Percentiles rank a stretch among this genome's conserved stretches.
Evolutionary conservation across 495 filamentous ascomycete genomes (phyloP).

Genomic region (Jackrogersella multiformis): DNA sequence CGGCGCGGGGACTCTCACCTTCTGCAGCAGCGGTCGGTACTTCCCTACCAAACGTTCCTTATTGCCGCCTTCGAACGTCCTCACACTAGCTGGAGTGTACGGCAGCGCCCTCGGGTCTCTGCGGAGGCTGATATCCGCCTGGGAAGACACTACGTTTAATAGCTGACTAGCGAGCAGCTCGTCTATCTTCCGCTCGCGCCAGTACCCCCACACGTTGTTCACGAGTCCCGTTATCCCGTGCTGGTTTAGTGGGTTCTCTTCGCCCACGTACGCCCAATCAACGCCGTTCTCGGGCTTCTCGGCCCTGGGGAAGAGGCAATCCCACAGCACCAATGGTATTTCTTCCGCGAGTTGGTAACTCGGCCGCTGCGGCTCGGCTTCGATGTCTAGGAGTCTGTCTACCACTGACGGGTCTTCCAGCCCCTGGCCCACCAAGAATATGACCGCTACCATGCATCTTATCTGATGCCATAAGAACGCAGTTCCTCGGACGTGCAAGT

Average conservation of each 20-base stretch:
- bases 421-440: constrained; percentile 92
- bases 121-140: constrained; percentile 52
- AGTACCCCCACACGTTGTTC: constrained; percentile 78
- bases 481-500: constrained; percentile 85
- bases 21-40: constrained; percentile 78
- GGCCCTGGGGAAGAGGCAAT: constrained; percentile 80
- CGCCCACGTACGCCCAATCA: constrained; percentile 78
- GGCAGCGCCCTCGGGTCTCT: constrained; percentile 23
- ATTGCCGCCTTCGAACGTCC: constrained; percentile 77
- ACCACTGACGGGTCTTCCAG: constrained; percentile 80
- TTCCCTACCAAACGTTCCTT: constrained; percentile 64
- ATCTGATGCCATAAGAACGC: constrained; percentile 99
- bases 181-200: constrained; percentile 87
- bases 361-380: constrained; percentile 74
- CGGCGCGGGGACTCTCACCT: constrained; percentile 67
- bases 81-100: constrained; percentile 55
- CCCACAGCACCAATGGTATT: constrained; percentile 90
- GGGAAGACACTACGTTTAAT: constrained; percentile 67
- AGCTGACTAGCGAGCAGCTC: constrained; percentile 79
- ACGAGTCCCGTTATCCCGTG: constrained; percentile 73
- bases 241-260: constrained; percentile 59
- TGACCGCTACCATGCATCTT: constrained; percentile 83
- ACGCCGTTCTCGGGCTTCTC: constrained; percentile 64
- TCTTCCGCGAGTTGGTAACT: constrained; percentile 91
- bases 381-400: constrained; percentile 73